Percentiles rank a stretch among this genome's conserved stretches.
phyloP scores from a whole-genome alignment of 352 stramenopile species.

The Achlya hypogyna region DNA sequence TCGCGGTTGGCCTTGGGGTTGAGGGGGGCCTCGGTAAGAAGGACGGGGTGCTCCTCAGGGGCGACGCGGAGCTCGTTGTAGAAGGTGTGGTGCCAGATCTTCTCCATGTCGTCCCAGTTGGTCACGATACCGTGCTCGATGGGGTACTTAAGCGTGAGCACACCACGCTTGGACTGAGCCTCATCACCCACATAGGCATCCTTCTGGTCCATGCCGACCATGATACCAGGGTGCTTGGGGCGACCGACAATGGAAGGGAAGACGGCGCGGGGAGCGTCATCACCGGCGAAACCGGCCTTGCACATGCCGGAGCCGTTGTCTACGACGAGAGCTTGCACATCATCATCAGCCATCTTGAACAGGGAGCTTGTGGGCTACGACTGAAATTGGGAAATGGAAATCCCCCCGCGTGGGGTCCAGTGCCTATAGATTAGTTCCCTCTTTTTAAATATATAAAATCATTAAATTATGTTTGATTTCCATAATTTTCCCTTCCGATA shows the following conservation, averaged over 20 bases:
- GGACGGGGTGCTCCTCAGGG: constrained; percentile 95
- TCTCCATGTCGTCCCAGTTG: constrained; percentile 99
- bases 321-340: constrained; percentile 67
- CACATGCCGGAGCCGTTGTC: constrained; percentile 99
- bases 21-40: constrained; percentile 90
- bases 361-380: constrained; percentile 6
- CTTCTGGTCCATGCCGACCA: constrained; percentile 96
- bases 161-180: constrained; percentile 88
- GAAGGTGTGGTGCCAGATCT: constrained; percentile 99
- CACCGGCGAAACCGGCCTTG: constrained; percentile 97
- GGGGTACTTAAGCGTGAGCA: constrained; percentile 93
- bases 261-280: constrained; percentile 94
- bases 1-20: constrained; percentile 92
- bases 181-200: constrained; percentile 91
- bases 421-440: background rate
- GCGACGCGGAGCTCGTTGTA: constrained; percentile 95
- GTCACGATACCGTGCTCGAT: constrained; percentile 99
- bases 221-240: constrained; percentile 94
- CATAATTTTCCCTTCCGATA: background rate
- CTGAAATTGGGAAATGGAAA: constrained; percentile 17
- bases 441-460: background rate
- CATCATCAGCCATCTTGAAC: constrained; percentile 48
- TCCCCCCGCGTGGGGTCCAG: background rate
- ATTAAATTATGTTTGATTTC: background rate
- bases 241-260: constrained; percentile 95